phyloP scores from a whole-genome alignment of 805 yeast species.

The Candida mattraensis region DNA sequence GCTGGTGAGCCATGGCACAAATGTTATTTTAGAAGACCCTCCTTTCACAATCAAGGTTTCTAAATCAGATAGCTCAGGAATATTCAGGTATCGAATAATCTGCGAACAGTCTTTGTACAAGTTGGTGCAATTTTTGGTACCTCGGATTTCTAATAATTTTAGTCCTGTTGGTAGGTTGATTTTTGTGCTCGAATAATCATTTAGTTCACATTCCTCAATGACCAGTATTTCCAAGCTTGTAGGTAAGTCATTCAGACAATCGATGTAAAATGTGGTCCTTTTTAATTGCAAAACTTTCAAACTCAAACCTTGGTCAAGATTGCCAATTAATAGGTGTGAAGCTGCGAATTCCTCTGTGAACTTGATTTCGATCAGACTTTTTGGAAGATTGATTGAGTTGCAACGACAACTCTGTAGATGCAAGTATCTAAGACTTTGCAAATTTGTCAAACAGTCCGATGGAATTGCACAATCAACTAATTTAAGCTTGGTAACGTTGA shows the following conservation, averaged over 20 bases:
- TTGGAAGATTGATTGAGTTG: not conserved
- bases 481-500: too few relatives aligned
- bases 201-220: too few relatives aligned
- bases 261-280: too few relatives aligned
- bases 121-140: not conserved
- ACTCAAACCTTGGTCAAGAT: too few relatives aligned
- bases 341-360: too few relatives aligned
- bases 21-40: not conserved
- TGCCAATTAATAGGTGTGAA: too few relatives aligned
- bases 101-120: conserved; percentile 1
- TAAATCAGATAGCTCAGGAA: not conserved
- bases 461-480: too few relatives aligned
- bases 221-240: too few relatives aligned
- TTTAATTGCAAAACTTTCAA: too few relatives aligned
- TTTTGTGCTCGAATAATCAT: not conserved
- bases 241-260: too few relatives aligned
- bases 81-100: not conserved
- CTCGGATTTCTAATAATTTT: not conserved
- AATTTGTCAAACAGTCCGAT: too few relatives aligned
- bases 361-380: not conserved
- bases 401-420: not conserved
- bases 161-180: not conserved
- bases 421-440: not conserved
- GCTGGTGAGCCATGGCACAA: not conserved
- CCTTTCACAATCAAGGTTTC: not conserved